These are phyloP conservation scores for Arthroderma uncinatum DNA, from an alignment of 2,329 filamentous ascomycete genomes.

Conservation along the genomic window DNA sequence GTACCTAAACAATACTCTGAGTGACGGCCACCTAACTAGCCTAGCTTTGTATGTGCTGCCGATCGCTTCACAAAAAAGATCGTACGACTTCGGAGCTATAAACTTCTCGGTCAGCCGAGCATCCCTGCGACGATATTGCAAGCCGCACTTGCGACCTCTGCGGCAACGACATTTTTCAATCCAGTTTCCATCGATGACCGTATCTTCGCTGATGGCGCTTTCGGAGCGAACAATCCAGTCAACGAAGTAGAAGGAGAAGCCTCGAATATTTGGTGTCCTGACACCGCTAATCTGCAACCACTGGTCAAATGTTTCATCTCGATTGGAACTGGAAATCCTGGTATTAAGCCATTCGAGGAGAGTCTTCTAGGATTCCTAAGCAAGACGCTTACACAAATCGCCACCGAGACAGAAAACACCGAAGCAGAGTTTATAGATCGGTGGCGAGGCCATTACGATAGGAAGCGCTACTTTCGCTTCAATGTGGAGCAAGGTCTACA, in stretches of 20 bases:
- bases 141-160: constrained; percentile 25
- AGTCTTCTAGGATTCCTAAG: constrained; percentile 11
- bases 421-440: too few species aligned
- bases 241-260: constrained; percentile 22
- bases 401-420: constrained; percentile 20
- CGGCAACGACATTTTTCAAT: constrained; percentile 24
- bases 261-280: constrained; percentile 21
- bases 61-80: constrained; percentile 14
- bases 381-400: neutral
- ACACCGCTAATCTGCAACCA: constrained; percentile 20
- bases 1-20: neutral
- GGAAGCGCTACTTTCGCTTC: constrained; percentile 18
- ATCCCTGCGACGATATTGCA: constrained; percentile 22
- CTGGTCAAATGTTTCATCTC: too few species aligned
- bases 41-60: constrained; percentile 18
- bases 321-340: constrained; percentile 22
- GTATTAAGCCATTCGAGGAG: constrained; percentile 16
- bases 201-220: constrained; percentile 22
- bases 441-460: constrained; percentile 19
- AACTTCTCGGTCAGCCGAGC: constrained; percentile 13
- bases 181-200: constrained; percentile 18
- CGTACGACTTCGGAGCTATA: constrained; percentile 21
- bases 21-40: neutral
- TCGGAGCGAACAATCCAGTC: constrained; percentile 27
- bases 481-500: constrained; percentile 25